These are phyloP conservation scores for Saccharomycopsis selenospora DNA, from an alignment of 805 yeast genomes.

Conservation along the genomic window DNA sequence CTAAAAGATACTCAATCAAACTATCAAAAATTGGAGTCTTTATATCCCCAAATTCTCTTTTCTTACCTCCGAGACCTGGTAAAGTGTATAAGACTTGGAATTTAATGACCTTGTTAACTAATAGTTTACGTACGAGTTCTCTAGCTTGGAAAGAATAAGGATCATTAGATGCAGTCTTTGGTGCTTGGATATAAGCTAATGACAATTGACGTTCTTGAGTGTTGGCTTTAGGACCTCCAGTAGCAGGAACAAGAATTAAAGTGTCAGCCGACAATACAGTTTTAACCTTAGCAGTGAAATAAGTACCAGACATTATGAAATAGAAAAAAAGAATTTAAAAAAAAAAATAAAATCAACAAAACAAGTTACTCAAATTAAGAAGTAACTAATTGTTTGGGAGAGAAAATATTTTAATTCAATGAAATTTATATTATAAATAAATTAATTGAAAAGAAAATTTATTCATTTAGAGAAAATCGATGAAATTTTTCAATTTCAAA, in stretches of 20 bases:
- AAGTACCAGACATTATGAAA: constrained; percentile 4
- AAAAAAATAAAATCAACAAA: too few relatives aligned
- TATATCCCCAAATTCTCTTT: constrained; percentile 67
- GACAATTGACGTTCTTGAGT: constrained; percentile 54
- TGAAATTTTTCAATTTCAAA: too few relatives aligned
- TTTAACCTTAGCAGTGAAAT: constrained; percentile 55
- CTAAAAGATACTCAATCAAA: constrained; percentile 47
- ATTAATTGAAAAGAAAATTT: too few relatives aligned
- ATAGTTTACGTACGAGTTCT: constrained; percentile 52
- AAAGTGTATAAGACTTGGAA: constrained; percentile 50
- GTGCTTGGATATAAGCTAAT: constrained; percentile 58
- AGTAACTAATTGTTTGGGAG: too few relatives aligned
- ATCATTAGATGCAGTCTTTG: constrained; percentile 40
- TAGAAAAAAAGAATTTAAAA: neutral
- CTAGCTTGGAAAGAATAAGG: constrained; percentile 48
- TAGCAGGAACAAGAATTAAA: constrained; percentile 48
- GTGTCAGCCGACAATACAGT: constrained; percentile 68
- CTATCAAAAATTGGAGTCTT: constrained; percentile 57
- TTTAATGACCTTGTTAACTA: constrained; percentile 57
- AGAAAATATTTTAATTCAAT: too few relatives aligned
- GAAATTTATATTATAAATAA: too few relatives aligned
- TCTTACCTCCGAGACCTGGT: constrained; percentile 32
- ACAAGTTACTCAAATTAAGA: too few relatives aligned
- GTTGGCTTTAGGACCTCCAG: constrained; percentile 26
- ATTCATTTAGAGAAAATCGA: too few relatives aligned